Evolutionary conservation across 148 eudicot species (phyloP), one percentile per base, ranked within the genome.

Genomic region (Rhododendron molle): DNA sequence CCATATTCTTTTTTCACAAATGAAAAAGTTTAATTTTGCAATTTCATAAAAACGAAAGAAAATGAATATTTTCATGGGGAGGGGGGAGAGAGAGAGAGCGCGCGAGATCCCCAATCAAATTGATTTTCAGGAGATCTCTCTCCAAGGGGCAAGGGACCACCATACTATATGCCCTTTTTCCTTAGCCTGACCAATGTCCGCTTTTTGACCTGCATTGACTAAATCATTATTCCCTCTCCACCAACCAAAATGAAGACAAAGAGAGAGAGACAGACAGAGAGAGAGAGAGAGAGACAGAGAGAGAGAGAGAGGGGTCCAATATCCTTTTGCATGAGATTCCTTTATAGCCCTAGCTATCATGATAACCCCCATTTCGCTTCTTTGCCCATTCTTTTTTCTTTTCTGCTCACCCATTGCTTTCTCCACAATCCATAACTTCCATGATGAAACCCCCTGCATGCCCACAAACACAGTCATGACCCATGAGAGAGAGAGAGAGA

Each of bases 151-250:
- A 30, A 30, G 76, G 76, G 76, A 36, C 78, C 78, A 74, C 78
- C 5, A 13, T 30, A 5, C 30, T 23, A n/a, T 69, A 21, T 50
- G 3, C 20, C 43, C 21, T 13, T 14, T 34, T 32, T 15, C 16
- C 40, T 13, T 72, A 13, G 46, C 77, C 44, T 73, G 78, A 73
- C 34, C 78, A 16, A 73, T 73, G 78, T 73, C 44, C 78, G 36
- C 46, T 5, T 74, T 72, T 74, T 71, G 78, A 74, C 78, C 78
- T 74, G 78, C 43, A 74, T 74, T 74, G 78, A 74, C 78, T 14
- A 65, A 8, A 30, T 71, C 36, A 74, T 30, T 74, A 74, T 16
- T 74, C 78, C 46, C 78, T 36, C 44, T 18, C 44, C 23, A 74
- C 78, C 78, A 72, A 74, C n/a, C 23, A 74, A 8, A 74, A 36